Evolutionary conservation across 2,329 filamentous ascomycete genomes (phyloP), one percentile per base, ranked within the genome.

Genomic region (Diaporthe vaccinii): DNA sequence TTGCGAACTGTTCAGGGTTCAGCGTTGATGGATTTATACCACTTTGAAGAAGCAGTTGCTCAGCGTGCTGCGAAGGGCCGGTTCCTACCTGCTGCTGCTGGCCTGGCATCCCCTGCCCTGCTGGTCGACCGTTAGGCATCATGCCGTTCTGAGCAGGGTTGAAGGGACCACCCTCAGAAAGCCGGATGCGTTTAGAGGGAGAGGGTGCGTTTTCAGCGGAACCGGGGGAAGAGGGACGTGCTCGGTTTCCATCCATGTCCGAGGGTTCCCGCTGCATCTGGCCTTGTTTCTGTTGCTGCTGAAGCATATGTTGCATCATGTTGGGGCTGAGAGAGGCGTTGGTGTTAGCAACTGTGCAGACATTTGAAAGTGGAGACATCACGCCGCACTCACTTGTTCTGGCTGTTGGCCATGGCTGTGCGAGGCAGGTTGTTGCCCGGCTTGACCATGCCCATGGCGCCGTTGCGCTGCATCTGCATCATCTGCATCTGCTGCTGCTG

Each of bases 201-300:
- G 96, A 98, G 6, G 95, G 95, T 36, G 95, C 95, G 81, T 97
- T 97, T 72, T 98, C 96, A 73, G 92, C 93, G 51, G 93, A 93
- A 69, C 92, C 92, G 10, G 96, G 96, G 46, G 96, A 98, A 75
- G 93, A 92, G 39, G 95, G 93, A 76, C 95, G 91, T 78, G 93
- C 92, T 76, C 93, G 94, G 84, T 93, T 95, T 84, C 93, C 93
- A 80, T 98, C 95, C 90, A 97, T 95, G 77, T 93, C 92, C 22
- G 95, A 96, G 72, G 94, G 94, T 80, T 98, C 95, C 76, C 95
- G 90, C 83, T 96, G 94, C 94, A 98, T 97, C 82, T 94, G 92
- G 74, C 79, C 81, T n/a, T 79, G 80, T 78, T 92, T 92, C 80
- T 94, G 91, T 85, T 95, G 90, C 79, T 92, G 90, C 78, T 92